phyloP scores from a whole-genome alignment of 768 basidiomycete genomes.

The Rhizopogon vinicolor region DNA sequence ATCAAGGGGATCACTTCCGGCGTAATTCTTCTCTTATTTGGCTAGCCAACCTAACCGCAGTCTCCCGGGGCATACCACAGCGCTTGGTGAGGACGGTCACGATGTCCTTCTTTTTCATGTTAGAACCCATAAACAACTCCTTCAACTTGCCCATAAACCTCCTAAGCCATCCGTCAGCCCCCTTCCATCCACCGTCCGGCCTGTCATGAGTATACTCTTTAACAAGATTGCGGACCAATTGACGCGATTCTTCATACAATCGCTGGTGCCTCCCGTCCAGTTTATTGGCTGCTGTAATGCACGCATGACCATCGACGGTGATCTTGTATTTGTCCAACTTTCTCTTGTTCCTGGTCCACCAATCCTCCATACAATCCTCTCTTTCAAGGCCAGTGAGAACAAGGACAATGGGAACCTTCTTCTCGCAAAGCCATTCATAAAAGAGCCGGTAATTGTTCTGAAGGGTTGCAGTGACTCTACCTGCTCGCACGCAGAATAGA shows the following conservation, averaged over 20 bases:
- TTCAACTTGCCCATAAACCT: slow-evolving; percentile 22
- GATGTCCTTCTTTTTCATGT: slow-evolving; percentile 17
- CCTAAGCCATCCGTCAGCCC: slow-evolving; percentile 3
- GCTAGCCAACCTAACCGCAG: slow-evolving; percentile 6
- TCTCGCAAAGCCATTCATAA: slow-evolving; percentile 33
- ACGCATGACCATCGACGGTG: slow-evolving; percentile 26
- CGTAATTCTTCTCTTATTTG: not conserved
- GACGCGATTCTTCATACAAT: slow-evolving; percentile 16
- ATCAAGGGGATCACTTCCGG: not conserved
- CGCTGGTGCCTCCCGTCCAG: slow-evolving; percentile 15
- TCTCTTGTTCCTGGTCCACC: slow-evolving; percentile 10
- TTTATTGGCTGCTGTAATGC: slow-evolving; percentile 27
- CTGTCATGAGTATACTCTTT: not conserved
- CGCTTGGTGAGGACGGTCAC: slow-evolving; percentile 22
- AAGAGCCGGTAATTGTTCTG: slow-evolving; percentile 37
- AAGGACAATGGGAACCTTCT: slow-evolving; percentile 20
- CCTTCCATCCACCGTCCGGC: too few relatives aligned
- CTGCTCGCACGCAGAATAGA: slow-evolving; percentile 36
- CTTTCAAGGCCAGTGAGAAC: slow-evolving; percentile 28
- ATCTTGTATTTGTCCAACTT: slow-evolving; percentile 22
- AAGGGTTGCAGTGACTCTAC: slow-evolving; percentile 30
- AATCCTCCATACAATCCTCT: slow-evolving; percentile 11
- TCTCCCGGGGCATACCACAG: slow-evolving; percentile 17
- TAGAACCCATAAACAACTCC: slow-evolving; percentile 11
- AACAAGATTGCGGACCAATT: slow-evolving; percentile 14